phyloP scores from a whole-genome alignment of 2,329 filamentous ascomycete genomes.

The Aspergillus spinulosporus region DNA sequence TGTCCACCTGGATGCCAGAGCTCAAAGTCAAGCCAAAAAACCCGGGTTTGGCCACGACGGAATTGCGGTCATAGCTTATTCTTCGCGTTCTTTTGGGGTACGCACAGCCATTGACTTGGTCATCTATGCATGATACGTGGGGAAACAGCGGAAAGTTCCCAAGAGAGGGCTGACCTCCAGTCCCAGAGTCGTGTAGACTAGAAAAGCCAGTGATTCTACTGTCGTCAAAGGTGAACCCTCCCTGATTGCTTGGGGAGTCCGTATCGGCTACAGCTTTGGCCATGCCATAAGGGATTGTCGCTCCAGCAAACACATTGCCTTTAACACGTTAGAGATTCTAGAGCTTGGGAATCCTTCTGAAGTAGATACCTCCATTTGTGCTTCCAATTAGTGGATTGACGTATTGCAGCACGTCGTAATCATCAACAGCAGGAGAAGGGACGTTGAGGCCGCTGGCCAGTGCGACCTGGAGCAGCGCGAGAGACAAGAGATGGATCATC shows the following conservation, averaged over 20 bases:
- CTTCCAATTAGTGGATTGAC: conserved; percentile 57
- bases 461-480: conserved; percentile 12
- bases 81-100: conserved; percentile 59
- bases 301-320: conserved; percentile 60
- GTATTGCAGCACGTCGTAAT: conserved; percentile 47
- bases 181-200: conserved; percentile 53
- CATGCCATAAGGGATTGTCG: conserved; percentile 56
- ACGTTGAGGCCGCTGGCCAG: conserved; percentile 13
- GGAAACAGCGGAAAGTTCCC: conserved; percentile 74
- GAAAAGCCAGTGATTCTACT: conserved; percentile 54
- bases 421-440: conserved; percentile 18
- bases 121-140: conserved; percentile 59
- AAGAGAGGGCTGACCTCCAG: conserved; percentile 59
- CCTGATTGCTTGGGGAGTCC: conserved; percentile 53
- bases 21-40: conserved; percentile 64
- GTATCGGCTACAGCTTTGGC: conserved; percentile 60
- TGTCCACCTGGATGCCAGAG: conserved; percentile 61
- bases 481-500: conserved; percentile 10
- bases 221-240: conserved; percentile 56
- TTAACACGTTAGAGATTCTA: not conserved
- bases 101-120: conserved; percentile 62
- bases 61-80: conserved; percentile 50
- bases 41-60: conserved; percentile 62
- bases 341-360: no score
- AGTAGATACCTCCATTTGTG: conserved; percentile 45